Evolutionary conservation across 306 rosid genomes (phyloP).

Genomic region (Fagus crenata): DNA sequence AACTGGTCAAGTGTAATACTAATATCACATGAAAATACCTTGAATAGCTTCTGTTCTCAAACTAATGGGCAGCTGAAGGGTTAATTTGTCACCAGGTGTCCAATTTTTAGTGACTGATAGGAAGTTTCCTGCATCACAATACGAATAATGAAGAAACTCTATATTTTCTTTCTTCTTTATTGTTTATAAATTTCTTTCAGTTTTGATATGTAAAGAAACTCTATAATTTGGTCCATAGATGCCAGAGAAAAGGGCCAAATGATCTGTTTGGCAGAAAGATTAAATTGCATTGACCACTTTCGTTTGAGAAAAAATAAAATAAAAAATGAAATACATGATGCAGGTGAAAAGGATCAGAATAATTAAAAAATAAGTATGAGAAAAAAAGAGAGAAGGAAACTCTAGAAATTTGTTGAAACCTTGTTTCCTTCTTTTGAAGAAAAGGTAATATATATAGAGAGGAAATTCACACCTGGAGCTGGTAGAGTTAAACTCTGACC

Average conservation of each 20-base stretch:
- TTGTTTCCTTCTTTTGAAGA: not conserved
- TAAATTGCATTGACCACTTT: not conserved
- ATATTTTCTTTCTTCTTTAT: not conserved
- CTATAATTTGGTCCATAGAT: not conserved
- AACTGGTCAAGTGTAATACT: not conserved
- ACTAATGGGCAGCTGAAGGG: conserved; percentile 65
- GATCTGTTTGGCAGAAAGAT: not conserved
- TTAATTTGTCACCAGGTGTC: conserved; percentile 59
- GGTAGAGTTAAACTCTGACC: conserved; percentile 38
- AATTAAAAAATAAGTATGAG: not conserved
- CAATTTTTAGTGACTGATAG: conserved; percentile 50
- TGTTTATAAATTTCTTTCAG: no score
- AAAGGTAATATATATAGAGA: not conserved
- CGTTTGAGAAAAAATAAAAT: not conserved
- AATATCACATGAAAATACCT: conserved; percentile 47
- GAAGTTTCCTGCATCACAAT: conserved; percentile 56
- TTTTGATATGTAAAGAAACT: not conserved
- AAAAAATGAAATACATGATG: not conserved
- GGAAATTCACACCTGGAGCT: conserved; percentile 53
- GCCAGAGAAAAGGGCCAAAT: not conserved
- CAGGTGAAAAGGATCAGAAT: not conserved
- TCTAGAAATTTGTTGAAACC: not conserved
- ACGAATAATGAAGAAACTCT: not conserved
- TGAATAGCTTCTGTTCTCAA: conserved; percentile 64
- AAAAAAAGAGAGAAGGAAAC: not conserved